phyloP scores from a whole-genome alignment of 2,329 filamentous ascomycete species.

The Fusarium pseudonygamai region DNA sequence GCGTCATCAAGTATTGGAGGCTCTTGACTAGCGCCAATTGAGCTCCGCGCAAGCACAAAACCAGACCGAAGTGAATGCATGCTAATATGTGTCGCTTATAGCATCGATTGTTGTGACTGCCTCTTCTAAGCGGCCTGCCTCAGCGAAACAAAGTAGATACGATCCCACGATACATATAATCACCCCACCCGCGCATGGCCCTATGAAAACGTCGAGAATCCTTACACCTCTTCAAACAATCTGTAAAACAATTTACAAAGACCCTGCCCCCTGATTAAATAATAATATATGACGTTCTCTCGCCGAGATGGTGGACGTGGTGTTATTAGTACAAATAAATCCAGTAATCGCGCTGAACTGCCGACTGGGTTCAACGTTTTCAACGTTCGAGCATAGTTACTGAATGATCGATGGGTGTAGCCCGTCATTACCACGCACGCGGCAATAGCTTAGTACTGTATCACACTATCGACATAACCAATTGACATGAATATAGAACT shows the following conservation, averaged over 20 bases:
- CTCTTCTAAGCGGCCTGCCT: conserved; percentile 42
- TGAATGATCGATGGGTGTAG: neutral
- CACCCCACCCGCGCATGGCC: neutral
- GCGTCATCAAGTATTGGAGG: conserved; percentile 13
- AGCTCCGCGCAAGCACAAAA: neutral
- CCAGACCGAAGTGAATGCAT: neutral
- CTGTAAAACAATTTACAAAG: conserved; percentile 22
- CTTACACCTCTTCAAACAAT: neutral
- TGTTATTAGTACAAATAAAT: neutral
- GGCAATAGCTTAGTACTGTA: neutral
- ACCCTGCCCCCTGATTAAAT: neutral
- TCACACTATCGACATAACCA: neutral
- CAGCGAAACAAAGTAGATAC: neutral
- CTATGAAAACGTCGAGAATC: neutral
- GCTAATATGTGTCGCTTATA: conserved; percentile 28
- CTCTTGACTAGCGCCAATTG: neutral
- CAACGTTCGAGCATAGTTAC: too few species aligned
- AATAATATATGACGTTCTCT: conserved; percentile 5
- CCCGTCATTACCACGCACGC: neutral
- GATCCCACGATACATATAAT: conserved; percentile 2
- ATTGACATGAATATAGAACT: conserved; percentile 11
- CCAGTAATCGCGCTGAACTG: neutral
- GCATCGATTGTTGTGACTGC: conserved; percentile 56
- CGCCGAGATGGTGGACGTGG: neutral
- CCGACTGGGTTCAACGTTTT: neutral